Evolutionary conservation across 805 yeast species (phyloP).

Genomic region (Hanseniaspora vineae): DNA sequence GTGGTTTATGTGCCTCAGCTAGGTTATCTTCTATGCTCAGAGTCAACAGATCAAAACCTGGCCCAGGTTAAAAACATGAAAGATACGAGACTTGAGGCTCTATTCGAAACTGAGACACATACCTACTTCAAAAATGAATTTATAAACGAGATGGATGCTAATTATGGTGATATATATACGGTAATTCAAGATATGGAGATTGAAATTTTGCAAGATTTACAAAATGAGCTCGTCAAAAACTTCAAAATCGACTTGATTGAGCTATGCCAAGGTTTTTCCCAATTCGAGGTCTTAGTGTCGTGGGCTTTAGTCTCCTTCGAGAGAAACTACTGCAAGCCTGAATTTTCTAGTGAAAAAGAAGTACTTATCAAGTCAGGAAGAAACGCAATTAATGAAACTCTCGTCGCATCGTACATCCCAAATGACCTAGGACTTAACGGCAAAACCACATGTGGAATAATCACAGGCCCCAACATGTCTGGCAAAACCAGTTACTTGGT

Average conservation of each 20-base stretch:
- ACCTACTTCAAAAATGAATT: conserved; percentile 25
- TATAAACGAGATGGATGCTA: conserved; percentile 23
- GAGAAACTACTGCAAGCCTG: conserved; percentile 23
- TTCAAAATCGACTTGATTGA: conserved; percentile 7
- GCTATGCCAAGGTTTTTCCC: conserved; percentile 18
- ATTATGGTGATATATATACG: conserved; percentile 31
- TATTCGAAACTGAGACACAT: conserved; percentile 27
- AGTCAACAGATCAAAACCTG: conserved; percentile 3
- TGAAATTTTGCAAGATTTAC: conserved; percentile 26
- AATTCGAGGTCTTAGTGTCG: conserved; percentile 27
- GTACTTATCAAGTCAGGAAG: conserved; percentile 29
- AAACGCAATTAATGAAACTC: conserved; percentile 34
- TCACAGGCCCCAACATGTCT: conserved; percentile 39
- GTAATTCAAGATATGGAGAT: conserved; percentile 29
- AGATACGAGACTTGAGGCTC: conserved; percentile 14
- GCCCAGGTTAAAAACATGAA: background rate
- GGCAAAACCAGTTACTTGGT: conserved; percentile 41
- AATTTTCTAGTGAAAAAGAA: conserved; percentile 10
- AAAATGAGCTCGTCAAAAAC: conserved; percentile 11
- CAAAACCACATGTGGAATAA: conserved; percentile 16
- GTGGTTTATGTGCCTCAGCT: conserved; percentile 34
- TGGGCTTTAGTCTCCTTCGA: conserved; percentile 22
- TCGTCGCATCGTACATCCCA: conserved; percentile 28
- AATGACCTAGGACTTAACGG: conserved; percentile 21
- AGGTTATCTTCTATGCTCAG: conserved; percentile 28